Base-by-base conservation (phyloP, 1,284 basidiomycete genomes). In the Inonotus hispidus region DNA sequence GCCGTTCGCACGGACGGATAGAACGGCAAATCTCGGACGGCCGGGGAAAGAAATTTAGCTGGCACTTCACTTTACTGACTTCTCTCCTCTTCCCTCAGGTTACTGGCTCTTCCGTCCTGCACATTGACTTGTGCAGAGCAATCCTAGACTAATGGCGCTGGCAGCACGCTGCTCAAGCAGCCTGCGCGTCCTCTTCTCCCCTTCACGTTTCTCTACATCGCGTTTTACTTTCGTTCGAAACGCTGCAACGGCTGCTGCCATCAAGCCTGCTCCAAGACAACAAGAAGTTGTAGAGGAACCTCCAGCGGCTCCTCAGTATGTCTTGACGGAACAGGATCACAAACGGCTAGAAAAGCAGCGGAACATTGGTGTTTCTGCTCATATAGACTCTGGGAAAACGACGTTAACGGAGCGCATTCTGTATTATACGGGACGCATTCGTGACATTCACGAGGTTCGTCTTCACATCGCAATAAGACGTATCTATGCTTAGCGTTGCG, bases 321-420 rank as follows among this genome's bases (percentile, higher is more conserved):
- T 76, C 32, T 75, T 90, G 53, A 82, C 86, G 0, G 79, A 82
- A 8, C 73, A 77, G 57, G 90, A 92, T 73, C 64, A 78, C 49
- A 68, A 71, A 58, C 77, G 85, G 2, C 78, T 92, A 8, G 73
- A 70, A n/a, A 83, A 79, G 60, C 90, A 92, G 71, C 77, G 90
- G 58, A 92, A 92, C 68, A 92, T 92, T 64, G 90, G 90, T 64
- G 84, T 92, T 65, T 95, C 93, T 13, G 93, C 93, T 0, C 93
- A 95, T 71, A 96, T 96, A 65, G 95, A 98, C 75, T 98, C 93
- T 6, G 97, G 97, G 46, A 99, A 99, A 82, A 99, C 97, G 0
- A 99, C 97, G 0, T 75, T 99, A 65, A 99, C 97, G n/a, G 97
- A 99, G 73, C 91, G 97, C 39, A 88, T 98, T 62, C 77, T 99